phyloP scores from a whole-genome alignment of 179 eudicot genomes.

The Sideroxylon spinosum region DNA sequence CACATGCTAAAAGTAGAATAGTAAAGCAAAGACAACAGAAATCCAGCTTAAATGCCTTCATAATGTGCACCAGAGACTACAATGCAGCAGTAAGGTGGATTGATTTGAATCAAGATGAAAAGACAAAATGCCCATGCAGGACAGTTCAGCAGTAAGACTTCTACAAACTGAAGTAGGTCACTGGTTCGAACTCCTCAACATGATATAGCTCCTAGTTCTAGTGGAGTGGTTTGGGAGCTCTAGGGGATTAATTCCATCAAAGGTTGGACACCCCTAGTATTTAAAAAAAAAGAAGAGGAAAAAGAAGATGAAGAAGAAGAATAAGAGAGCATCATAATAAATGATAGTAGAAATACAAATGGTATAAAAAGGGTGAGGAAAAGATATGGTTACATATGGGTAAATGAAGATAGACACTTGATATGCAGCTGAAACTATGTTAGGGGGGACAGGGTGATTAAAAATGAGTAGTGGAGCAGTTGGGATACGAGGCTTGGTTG shows the following conservation, averaged over 20 bases:
- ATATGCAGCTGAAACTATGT: background rate
- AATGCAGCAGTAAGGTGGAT: background rate
- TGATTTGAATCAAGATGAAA: background rate
- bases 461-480: background rate
- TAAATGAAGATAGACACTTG: background rate
- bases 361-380: slow-evolving; percentile 1
- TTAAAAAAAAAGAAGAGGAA: too few species aligned
- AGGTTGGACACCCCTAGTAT: too few species aligned
- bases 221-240: too few species aligned
- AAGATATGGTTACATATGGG: background rate
- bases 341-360: background rate
- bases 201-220: too few species aligned
- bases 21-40: background rate
- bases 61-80: background rate
- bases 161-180: too few species aligned
- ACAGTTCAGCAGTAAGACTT: too few species aligned
- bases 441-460: background rate
- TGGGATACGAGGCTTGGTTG: background rate
- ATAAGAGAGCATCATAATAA: too few species aligned
- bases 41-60: background rate
- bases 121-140: background rate
- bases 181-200: too few species aligned
- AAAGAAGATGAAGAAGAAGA: too few species aligned
- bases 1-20: background rate
- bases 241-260: too few species aligned